Base-by-base conservation (phyloP, 2,329 filamentous ascomycete species). In the Zopfia rhizophila region DNA sequence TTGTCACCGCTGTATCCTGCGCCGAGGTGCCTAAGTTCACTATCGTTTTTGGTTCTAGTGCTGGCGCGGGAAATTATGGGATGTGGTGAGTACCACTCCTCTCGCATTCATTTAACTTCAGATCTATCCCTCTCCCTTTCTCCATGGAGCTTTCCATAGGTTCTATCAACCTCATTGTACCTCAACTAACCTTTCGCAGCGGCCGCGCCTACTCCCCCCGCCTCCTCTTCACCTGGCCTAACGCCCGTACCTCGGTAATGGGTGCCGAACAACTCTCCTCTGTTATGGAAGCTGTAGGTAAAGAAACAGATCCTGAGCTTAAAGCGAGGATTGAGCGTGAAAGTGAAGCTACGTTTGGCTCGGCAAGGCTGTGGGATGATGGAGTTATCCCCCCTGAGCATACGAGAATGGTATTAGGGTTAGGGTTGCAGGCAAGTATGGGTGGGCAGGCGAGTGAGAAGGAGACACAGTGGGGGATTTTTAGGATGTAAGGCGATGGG, bases 201-300 rank as follows among this genome's bases (percentile, higher is more conserved):
- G 94, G 94, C 16, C 83, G 94, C 38, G 93, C 94, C 2, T 99
- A 97, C 73, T 85, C 84, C n/a, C 93, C 93, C 0, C 81, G 91
- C 10, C 91, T 97, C 72, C 74, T 97, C 50, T 97, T 91, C 86
- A 95, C 93, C 81, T 99, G 94, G 94, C 94, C 94, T 28, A 96
- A 96, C 61, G 91, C 94, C n/a, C 89, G 89, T 66, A 91, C 96
- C 38, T 90, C 90, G 22, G 92, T 99, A 60, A 99, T 99, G 94
- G 94, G 94, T 14, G 83, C 89, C 28, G 93, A 97, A 74, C 93
- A 97, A 77, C 79, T 99, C 24, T 87, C 88, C 6, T 84, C 88
- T 3, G 94, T 99, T 51, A 97, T 99, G 94, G 90, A 91, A 74
- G 89, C 92, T 2, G 93, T 99, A 0, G 92, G 93, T 7, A 89